Base-by-base conservation (phyloP, 805 yeast genomes). In the Wilhelminamyces savonicus region DNA sequence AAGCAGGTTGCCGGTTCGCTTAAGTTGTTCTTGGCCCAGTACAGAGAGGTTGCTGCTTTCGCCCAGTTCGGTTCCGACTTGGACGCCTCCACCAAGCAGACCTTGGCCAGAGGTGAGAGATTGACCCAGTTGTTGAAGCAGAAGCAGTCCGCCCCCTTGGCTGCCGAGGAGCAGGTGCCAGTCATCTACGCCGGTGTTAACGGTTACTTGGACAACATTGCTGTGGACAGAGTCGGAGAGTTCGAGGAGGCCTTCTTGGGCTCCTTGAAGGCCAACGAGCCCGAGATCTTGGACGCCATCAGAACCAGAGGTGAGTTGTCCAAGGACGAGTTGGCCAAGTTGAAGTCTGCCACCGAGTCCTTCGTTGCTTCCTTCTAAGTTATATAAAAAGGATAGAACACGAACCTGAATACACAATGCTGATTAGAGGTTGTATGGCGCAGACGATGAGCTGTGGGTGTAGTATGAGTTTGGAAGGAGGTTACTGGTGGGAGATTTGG, bases 31-130 rank as follows among this genome's bases (percentile, higher is more conserved):
- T 84, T 92, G 79, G 99, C 99, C 58, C 99, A 92, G 78, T 92
- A 92, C 84, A 88, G 99, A 86, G 99, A 92, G 82, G 98, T 92
- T 57, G 98, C 98, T 66, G 98, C 99, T 59, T 92, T 92, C 71
- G 98, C 99, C 58, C 99, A 92, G 79, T 92, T 92, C 79, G 99
- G 99, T 82, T 92, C 99, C 53, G 99, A 92, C 74, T 80, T 92
- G 69, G 99, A 92, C 72, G 97, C 99, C 54, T 87, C 97, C 40
- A 92, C 99, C 71, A 92, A 90, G 78, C 97, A 87, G 76, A 92
- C 98, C 60, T 81, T 92, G 68, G 74, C 76, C 58, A 88, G 99
- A 83, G 99, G 99, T 87, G 98, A 92, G 82, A 90, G 99, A 78
- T 83, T 92, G 63, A 92, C 98, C 56, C 97, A 88, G 76, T 76